phyloP scores from a whole-genome alignment of 2,329 filamentous ascomycete genomes.

The Pseudogymnoascus sp. region DNA sequence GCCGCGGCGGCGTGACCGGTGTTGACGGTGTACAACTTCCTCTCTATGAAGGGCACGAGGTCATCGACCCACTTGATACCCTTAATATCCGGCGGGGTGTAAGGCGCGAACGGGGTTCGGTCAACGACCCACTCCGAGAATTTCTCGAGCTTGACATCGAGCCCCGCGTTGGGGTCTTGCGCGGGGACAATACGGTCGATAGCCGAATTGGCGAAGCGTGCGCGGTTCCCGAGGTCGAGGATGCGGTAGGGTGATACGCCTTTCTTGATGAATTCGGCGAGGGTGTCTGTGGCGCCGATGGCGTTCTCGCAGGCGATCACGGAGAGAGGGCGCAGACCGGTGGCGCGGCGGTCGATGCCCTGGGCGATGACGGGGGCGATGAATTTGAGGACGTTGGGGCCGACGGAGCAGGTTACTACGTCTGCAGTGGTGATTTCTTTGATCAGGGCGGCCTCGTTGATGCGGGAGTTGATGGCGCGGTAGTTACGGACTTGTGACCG shows the following conservation, averaged over 20 bases:
- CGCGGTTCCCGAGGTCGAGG: slow-evolving; percentile 60
- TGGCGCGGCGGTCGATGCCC: slow-evolving; percentile 72
- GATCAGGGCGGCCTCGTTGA: slow-evolving; percentile 70
- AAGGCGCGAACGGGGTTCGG: slow-evolving; percentile 67
- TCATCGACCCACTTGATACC: slow-evolving; percentile 91
- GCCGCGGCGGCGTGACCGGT: slow-evolving; percentile 93
- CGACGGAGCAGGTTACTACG: slow-evolving; percentile 92
- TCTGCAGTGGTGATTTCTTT: slow-evolving; percentile 81
- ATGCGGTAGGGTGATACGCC: slow-evolving; percentile 63
- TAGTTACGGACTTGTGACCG: slow-evolving; percentile 87
- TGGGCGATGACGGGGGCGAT: slow-evolving; percentile 94
- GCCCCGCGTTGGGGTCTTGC: slow-evolving; percentile 68
- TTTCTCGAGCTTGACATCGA: slow-evolving; percentile 93
- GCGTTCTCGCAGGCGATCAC: slow-evolving; percentile 98
- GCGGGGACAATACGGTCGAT: slow-evolving; percentile 97
- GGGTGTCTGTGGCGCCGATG: slow-evolving; percentile 85
- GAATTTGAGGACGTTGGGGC: slow-evolving; percentile 91
- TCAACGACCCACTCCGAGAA: slow-evolving; percentile 99
- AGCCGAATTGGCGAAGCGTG: slow-evolving; percentile 91
- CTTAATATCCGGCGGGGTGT: slow-evolving; percentile 63
- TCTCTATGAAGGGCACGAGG: slow-evolving; percentile 92
- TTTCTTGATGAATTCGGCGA: slow-evolving; percentile 71
- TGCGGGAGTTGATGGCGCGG: slow-evolving; percentile 91
- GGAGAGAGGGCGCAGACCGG: slow-evolving; percentile 57
- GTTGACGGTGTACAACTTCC: slow-evolving; percentile 99